Percentiles rank a stretch among this genome's conserved stretches.
Evolutionary conservation across 805 yeast genomes (phyloP).

Genomic region (Candida endomychidarum): DNA sequence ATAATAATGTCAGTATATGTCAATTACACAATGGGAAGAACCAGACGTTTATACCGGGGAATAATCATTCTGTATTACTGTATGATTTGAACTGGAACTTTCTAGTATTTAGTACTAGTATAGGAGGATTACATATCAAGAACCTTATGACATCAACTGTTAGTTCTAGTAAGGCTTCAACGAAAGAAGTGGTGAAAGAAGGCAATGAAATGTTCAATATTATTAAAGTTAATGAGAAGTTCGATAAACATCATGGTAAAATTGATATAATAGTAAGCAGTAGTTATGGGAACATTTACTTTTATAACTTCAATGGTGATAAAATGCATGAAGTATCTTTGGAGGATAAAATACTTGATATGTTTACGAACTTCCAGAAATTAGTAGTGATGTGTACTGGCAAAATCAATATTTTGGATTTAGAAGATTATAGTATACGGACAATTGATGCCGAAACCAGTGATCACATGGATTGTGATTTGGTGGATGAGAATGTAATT

Average conservation of each 20-base stretch:
- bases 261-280: conserved; percentile 29
- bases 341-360: conserved; percentile 12
- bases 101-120: conserved; percentile 26
- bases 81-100: conserved; percentile 32
- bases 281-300: conserved; percentile 21
- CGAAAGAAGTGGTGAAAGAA: conserved; percentile 15
- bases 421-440: conserved; percentile 1
- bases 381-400: background rate
- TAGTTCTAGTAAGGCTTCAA: conserved; percentile 23
- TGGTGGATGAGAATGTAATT: conserved; percentile 29
- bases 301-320: conserved; percentile 28
- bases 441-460: conserved; percentile 9
- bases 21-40: conserved; percentile 34
- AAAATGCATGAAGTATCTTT: conserved; percentile 13
- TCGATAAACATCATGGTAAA: conserved; percentile 24
- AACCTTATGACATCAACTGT: conserved; percentile 35
- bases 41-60: conserved; percentile 40
- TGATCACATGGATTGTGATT: conserved; percentile 26
- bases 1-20: conserved; percentile 32
- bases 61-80: conserved; percentile 11
- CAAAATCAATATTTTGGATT: conserved; percentile 21
- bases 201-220: conserved; percentile 14
- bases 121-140: conserved; percentile 32
- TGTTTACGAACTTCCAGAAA: conserved; percentile 1
- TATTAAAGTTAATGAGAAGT: conserved; percentile 20